Evolutionary conservation across 257 asterid species (phyloP).

Genomic region (Solanum appendiculatum): DNA sequence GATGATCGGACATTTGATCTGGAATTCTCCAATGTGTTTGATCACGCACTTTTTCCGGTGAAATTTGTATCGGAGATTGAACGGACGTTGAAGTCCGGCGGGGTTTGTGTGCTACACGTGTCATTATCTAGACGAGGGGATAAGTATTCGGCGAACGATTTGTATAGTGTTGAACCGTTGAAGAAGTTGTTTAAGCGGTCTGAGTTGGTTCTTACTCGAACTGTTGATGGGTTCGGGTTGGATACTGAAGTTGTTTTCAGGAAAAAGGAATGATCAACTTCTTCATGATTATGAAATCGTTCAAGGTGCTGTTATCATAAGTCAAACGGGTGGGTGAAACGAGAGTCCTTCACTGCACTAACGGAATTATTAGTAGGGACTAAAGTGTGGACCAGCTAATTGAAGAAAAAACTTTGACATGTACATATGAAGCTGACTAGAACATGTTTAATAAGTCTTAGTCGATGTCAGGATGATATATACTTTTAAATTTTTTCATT

Average conservation of each 20-base stretch:
- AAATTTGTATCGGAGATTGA: conserved; percentile 75
- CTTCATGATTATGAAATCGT: not conserved
- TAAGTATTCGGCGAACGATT: conserved; percentile 78
- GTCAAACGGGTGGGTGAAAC: too few species aligned
- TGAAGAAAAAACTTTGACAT: too few species aligned
- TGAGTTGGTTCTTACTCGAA: conserved; percentile 42
- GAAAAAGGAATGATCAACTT: conserved; percentile 12
- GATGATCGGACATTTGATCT: conserved; percentile 51
- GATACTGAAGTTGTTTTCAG: conserved; percentile 82
- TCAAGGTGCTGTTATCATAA: too few species aligned
- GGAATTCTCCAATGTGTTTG: conserved; percentile 90
- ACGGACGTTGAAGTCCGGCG: conserved; percentile 64
- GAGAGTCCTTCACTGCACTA: too few species aligned
- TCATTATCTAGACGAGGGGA: conserved; percentile 54
- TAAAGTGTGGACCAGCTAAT: too few species aligned
- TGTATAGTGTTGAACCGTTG: conserved; percentile 70
- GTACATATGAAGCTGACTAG: too few species aligned
- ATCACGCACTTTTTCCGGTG: conserved; percentile 86
- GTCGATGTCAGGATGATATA: too few species aligned
- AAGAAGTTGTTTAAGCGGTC: conserved; percentile 59
- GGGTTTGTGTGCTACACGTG: conserved; percentile 84
- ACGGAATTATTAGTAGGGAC: too few species aligned
- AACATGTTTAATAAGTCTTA: too few species aligned
- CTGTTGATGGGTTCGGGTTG: conserved; percentile 74
- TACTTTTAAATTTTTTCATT: too few species aligned